Evolutionary conservation across 1,139 yeast genomes (phyloP), one percentile per base, ranked within the genome.

Genomic region (Meyerozyma sp.): DNA sequence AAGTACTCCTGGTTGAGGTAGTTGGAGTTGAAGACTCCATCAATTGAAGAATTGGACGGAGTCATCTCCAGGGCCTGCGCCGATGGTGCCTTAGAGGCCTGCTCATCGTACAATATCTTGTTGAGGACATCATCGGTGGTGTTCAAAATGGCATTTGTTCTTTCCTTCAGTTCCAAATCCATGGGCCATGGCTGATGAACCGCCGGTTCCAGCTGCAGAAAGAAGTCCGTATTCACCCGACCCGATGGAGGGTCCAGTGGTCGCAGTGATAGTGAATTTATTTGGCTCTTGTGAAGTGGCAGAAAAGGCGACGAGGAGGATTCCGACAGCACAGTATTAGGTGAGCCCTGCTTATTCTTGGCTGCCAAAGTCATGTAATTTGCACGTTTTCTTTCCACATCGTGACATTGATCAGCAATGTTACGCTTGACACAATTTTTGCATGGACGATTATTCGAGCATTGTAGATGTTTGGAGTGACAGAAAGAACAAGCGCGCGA

Each of bases 401-500:
- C 86, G 32, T 61, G 65, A 59, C 93, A 84, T 13, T 67, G 56
- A 44, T 70, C 72, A 1, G 68, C 77, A n/a, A 79, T 58, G 28
- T 79, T 77, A 44, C 90, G 61, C 56, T 82, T 84, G 34, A 73
- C 58, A 61, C 93, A 84, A 57, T 84, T 84, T 50, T 72, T 74
- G 55, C 91, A 84, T 0, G 93, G 91, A 44, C 93, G 52, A 46
- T 70, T 71, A 49, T 71, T 63, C 23, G 70, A 63, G 57, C 91
- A 84, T 52, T 84, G 91, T 21, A 84, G 66, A 54, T 84, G 93
- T 50, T 84, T 84, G 30, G 71, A 65, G 56, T 84, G 89, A 57
- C 91, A 84, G 56, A 83, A 82, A 14, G 71, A 70, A 56, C 93
- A 84, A 0, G 91, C 93, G 40, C 84, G 70, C 16, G 78, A 66